Evolutionary conservation across 371 early-diverging fungal species (phyloP).

Genomic region (Saksenaea oblongispora): DNA sequence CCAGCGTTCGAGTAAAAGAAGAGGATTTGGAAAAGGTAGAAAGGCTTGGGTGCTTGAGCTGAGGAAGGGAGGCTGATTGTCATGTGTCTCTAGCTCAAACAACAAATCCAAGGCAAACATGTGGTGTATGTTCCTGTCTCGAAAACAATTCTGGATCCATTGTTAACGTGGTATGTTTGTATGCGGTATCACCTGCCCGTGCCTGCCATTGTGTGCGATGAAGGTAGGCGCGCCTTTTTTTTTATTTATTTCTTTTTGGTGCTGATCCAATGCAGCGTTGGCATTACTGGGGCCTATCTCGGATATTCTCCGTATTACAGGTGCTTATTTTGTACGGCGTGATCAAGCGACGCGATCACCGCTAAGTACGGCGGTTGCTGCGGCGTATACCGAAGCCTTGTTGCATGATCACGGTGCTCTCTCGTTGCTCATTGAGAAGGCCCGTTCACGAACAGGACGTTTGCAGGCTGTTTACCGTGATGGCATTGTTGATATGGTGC

Average conservation of each 20-base stretch:
- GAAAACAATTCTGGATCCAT: slow-evolving; percentile 45
- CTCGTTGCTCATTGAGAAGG: slow-evolving; percentile 43
- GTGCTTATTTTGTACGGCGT: slow-evolving; percentile 49
- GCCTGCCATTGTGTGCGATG: slow-evolving; percentile 53
- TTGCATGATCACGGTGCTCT: slow-evolving; percentile 49
- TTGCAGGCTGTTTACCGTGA: slow-evolving; percentile 42
- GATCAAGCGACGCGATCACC: slow-evolving; percentile 44
- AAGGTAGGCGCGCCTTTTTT: too few species aligned
- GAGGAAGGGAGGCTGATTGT: too few species aligned
- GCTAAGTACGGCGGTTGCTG: slow-evolving; percentile 42
- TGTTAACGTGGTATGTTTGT: slow-evolving; percentile 51
- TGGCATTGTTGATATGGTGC: slow-evolving; percentile 46
- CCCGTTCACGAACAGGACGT: slow-evolving; percentile 50
- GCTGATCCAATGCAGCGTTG: slow-evolving; percentile 23
- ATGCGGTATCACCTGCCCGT: slow-evolving; percentile 46
- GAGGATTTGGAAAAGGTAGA: slow-evolving; percentile 27
- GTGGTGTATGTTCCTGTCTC: slow-evolving; percentile 54
- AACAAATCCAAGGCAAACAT: slow-evolving; percentile 42
- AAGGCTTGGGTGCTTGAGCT: background rate
- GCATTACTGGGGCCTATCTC: slow-evolving; percentile 49
- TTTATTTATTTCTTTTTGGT: background rate
- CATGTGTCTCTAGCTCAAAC: slow-evolving; percentile 20
- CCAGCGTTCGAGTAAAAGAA: slow-evolving; percentile 33
- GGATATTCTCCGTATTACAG: slow-evolving; percentile 49
- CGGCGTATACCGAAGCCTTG: slow-evolving; percentile 47